Conservation (phyloP, 2,329 filamentous ascomycete genomes). For the Fusarium continuum region DNA sequence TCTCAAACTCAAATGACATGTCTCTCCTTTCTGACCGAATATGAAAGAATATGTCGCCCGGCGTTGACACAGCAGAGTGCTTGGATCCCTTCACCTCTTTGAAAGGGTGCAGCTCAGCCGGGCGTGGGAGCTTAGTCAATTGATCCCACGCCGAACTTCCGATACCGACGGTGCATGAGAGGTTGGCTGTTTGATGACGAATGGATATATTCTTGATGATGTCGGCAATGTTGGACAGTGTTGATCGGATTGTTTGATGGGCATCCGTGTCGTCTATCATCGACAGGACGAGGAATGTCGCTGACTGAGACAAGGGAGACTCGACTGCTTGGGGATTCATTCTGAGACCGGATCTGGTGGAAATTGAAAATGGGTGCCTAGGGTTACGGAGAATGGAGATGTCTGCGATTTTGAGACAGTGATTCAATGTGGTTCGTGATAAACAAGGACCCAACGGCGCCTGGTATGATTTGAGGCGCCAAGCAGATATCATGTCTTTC, state of each 20-base stretch:
- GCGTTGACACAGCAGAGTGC: conserved; percentile 64
- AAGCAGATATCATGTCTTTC: neutral
- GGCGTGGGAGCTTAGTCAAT: conserved; percentile 55
- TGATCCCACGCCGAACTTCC: conserved; percentile 62
- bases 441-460: neutral
- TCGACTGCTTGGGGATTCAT: conserved; percentile 54
- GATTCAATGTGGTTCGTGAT: neutral
- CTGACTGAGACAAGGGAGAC: conserved; percentile 60
- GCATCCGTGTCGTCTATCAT: conserved; percentile 49
- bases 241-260: conserved; percentile 53
- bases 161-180: conserved; percentile 64
- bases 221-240: conserved; percentile 54
- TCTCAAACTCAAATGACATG: conserved; percentile 67
- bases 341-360: neutral
- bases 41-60: conserved; percentile 66
- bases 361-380: neutral
- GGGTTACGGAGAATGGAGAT: neutral
- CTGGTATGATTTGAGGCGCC: neutral
- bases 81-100: conserved; percentile 55
- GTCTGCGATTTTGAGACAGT: neutral
- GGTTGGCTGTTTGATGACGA: conserved; percentile 55
- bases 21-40: conserved; percentile 66
- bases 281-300: conserved; percentile 63
- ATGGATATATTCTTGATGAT: conserved; percentile 64
- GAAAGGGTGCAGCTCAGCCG: conserved; percentile 63